Percentiles rank a stretch among this genome's conserved stretches.
Conservation (phyloP, 2,329 filamentous ascomycete species). For the Neofusicoccum umdonicola region DNA sequence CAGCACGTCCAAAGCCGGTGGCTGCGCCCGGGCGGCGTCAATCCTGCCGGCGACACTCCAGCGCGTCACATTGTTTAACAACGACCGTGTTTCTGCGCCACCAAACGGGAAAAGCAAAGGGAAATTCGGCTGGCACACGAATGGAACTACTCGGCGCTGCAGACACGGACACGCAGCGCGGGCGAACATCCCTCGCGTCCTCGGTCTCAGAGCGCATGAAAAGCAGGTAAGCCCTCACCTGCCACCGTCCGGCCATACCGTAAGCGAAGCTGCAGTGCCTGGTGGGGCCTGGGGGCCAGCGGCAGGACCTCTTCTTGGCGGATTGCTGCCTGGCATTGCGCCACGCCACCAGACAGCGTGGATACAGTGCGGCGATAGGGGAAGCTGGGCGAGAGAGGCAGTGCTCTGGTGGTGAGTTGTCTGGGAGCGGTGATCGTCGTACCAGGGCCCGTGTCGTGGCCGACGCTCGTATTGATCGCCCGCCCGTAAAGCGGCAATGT, state of each 20-base stretch:
- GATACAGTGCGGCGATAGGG: not conserved
- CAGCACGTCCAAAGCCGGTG: not conserved
- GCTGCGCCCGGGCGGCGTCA: constrained; percentile 1
- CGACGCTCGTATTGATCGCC: not conserved
- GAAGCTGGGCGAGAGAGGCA: not conserved
- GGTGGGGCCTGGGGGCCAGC: not conserved
- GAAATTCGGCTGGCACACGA: too few species aligned
- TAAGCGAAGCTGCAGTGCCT: not conserved
- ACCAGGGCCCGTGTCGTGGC: not conserved
- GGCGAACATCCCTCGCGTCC: not conserved
- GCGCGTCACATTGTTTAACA: not conserved
- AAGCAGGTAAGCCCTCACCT: not conserved
- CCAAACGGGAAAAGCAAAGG: not conserved
- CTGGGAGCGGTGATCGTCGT: not conserved
- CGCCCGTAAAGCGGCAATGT: not conserved
- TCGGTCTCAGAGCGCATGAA: not conserved
- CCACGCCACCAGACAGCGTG: not conserved
- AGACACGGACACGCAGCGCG: too few species aligned
- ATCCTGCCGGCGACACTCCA: not conserved
- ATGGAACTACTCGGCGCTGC: too few species aligned
- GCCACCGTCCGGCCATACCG: not conserved
- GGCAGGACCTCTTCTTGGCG: not conserved
- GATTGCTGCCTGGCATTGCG: not conserved
- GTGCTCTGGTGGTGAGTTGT: not conserved
- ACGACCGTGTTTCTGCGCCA: not conserved